These are phyloP conservation scores for Boletellus ananiceps DNA, from an alignment of 768 basidiomycete species.

Conservation along the genomic window DNA sequence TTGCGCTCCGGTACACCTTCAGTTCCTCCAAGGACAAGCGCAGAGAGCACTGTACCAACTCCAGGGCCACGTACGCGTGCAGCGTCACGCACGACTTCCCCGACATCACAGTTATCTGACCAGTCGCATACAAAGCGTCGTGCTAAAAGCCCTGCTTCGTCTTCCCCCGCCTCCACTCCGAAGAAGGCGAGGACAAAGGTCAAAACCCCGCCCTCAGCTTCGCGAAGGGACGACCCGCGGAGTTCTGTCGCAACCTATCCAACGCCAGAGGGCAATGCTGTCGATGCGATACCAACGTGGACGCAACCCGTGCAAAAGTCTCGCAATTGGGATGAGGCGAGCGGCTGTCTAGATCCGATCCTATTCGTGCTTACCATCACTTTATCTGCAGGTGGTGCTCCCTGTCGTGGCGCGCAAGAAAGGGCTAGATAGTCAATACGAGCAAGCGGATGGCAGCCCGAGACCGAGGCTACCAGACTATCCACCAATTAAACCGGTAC, in stretches of 20 bases:
- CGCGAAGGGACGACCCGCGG: slow-evolving; percentile 42
- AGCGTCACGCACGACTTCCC: slow-evolving; percentile 26
- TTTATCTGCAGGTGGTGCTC: slow-evolving; percentile 58
- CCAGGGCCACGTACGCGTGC: slow-evolving; percentile 23
- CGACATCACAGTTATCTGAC: slow-evolving; percentile 26
- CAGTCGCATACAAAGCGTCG: slow-evolving; percentile 40
- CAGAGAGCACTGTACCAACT: slow-evolving; percentile 40
- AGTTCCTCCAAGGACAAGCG: slow-evolving; percentile 31
- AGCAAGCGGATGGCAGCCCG: slow-evolving; percentile 64
- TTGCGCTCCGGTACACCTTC: slow-evolving; percentile 41
- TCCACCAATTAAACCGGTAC: slow-evolving; percentile 51
- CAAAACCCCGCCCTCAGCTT: slow-evolving; percentile 30
- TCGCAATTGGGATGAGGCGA: slow-evolving; percentile 84
- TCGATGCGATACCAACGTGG: slow-evolving; percentile 79
- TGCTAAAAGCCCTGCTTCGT: slow-evolving; percentile 45
- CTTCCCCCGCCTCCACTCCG: slow-evolving; percentile 34
- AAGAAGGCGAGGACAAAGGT: slow-evolving; percentile 38
- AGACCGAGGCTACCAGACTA: slow-evolving; percentile 43
- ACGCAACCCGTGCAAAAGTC: slow-evolving; percentile 63
- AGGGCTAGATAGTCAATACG: slow-evolving; percentile 67
- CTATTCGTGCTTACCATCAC: slow-evolving; percentile 7
- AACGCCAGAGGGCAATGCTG: slow-evolving; percentile 48
- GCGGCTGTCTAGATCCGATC: slow-evolving; percentile 16
- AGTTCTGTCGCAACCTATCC: slow-evolving; percentile 69
- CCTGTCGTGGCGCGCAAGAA: slow-evolving; percentile 83